Evolutionary conservation across 305 asterid species (phyloP).

Genomic region (Petunia hybrid): DNA sequence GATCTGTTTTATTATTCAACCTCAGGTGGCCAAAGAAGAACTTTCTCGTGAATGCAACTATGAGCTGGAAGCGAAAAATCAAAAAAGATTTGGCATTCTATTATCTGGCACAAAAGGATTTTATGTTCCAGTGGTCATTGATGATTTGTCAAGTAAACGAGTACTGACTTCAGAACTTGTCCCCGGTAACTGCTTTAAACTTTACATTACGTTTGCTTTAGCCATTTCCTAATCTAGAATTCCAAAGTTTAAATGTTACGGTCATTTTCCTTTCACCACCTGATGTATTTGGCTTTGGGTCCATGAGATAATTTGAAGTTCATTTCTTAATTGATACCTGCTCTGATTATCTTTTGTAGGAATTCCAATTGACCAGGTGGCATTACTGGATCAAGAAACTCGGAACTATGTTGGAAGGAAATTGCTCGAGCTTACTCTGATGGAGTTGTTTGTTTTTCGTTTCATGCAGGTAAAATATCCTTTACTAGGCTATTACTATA

Average conservation of each 20-base stretch:
- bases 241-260: neutral
- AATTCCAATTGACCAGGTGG: constrained; percentile 90
- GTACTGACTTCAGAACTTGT: constrained; percentile 92
- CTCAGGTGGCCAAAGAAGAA: constrained; percentile 94
- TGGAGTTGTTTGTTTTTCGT: constrained; percentile 77
- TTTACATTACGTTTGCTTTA: constrained; percentile 12
- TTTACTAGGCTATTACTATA: constrained; percentile 9
- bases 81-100: constrained; percentile 74
- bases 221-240: neutral
- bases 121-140: constrained; percentile 87
- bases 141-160: constrained; percentile 77
- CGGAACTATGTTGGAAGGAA: constrained; percentile 86
- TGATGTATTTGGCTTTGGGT: neutral
- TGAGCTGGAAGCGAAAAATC: constrained; percentile 82
- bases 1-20: constrained; percentile 31
- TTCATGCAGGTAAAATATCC: constrained; percentile 88
- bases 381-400: constrained; percentile 74
- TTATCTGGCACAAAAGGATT: constrained; percentile 62
- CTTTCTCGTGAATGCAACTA: constrained; percentile 94
- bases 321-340: neutral
- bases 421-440: constrained; percentile 88
- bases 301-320: constrained; percentile 21
- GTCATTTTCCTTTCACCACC: constrained; percentile 22
- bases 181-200: constrained; percentile 61
- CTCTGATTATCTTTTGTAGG: constrained; percentile 54